Conservation (phyloP, 305 asterid species). For the Ajuga reptans region DNA sequence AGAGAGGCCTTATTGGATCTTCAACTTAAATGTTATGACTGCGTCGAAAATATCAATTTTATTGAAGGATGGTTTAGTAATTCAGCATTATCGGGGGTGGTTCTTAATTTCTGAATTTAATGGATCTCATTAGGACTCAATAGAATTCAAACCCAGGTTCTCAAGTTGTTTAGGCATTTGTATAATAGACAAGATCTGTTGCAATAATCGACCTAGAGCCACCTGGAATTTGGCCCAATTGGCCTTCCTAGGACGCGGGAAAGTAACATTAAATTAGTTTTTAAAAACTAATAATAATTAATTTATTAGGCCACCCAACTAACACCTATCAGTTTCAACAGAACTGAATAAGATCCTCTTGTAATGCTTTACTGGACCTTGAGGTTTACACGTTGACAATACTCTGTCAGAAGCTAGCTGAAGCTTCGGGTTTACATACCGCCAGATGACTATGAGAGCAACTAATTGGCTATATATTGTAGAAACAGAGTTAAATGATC, state of each 20-base stretch:
- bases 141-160: background rate
- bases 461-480: background rate
- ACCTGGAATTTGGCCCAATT: background rate
- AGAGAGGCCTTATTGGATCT: background rate
- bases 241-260: background rate
- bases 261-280: too few relatives aligned
- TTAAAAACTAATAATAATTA: too few relatives aligned
- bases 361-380: background rate
- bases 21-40: background rate
- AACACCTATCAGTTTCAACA: background rate
- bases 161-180: background rate
- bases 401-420: background rate
- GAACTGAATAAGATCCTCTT: background rate
- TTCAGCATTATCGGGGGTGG: background rate
- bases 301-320: background rate
- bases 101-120: background rate
- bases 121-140: background rate
- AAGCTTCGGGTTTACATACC: background rate
- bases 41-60: background rate
- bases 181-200: background rate
- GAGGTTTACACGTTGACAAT: constrained; percentile 1
- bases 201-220: too few relatives aligned
- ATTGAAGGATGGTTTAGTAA: background rate
- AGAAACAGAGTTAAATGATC: background rate
- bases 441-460: background rate